Evolutionary conservation across 139 green algal genomes (phyloP).

Genomic region (Picochlorum sp.): DNA sequence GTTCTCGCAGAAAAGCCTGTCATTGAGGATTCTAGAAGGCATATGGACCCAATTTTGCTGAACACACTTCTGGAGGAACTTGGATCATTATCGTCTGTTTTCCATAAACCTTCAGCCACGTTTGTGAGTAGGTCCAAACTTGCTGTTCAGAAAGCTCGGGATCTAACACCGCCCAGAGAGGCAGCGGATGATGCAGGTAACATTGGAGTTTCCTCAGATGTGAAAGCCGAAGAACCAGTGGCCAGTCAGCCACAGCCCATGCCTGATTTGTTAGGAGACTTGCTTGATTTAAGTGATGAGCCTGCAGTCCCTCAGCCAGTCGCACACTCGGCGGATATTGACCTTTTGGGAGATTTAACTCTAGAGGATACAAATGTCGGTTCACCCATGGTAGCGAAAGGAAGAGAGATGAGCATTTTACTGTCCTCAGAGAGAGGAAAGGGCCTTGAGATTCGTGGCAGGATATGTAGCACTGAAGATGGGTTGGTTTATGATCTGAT

Average conservation of each 20-base stretch:
- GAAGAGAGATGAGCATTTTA: constrained; percentile 8
- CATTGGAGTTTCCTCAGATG: neutral
- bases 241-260: neutral
- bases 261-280: constrained; percentile 57
- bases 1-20: constrained; percentile 89
- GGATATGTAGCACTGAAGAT: constrained; percentile 13
- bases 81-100: constrained; percentile 79
- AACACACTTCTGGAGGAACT: constrained; percentile 69
- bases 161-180: constrained; percentile 28
- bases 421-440: constrained; percentile 62
- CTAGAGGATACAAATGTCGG: constrained; percentile 25
- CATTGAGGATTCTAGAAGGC: constrained; percentile 65
- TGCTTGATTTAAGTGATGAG: constrained; percentile 53
- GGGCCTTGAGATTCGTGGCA: constrained; percentile 63
- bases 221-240: neutral
- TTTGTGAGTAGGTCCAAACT: constrained; percentile 69
- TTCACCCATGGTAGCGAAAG: constrained; percentile 7
- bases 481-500: constrained; percentile 53
- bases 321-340: constrained; percentile 17
- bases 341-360: constrained; percentile 40
- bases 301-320: constrained; percentile 18
- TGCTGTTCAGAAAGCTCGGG: constrained; percentile 57
- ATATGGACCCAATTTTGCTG: constrained; percentile 74
- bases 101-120: constrained; percentile 84
- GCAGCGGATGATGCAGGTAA: neutral